Conservation (phyloP, 2,329 filamentous ascomycete genomes). For the Zasmidium citrigriseum region DNA sequence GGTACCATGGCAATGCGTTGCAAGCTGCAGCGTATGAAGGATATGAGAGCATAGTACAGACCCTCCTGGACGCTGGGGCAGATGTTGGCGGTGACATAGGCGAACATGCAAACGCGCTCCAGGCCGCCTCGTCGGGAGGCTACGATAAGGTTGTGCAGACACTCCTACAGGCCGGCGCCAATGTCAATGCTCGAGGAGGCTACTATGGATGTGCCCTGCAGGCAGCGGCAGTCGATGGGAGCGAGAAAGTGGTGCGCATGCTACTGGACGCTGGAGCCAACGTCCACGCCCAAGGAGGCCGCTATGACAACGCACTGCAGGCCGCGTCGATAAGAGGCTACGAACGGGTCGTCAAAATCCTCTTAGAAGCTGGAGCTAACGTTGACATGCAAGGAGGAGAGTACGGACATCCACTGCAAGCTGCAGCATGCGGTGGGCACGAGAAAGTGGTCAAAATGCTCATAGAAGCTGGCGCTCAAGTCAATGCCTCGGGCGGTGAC, state of each 20-base stretch:
- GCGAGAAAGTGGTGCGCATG: conserved; percentile 13
- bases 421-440: conserved; percentile 12
- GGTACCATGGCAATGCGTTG: conserved; percentile 10
- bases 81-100: conserved; percentile 8
- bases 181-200: conserved; percentile 18
- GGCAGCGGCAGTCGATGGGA: conserved; percentile 7
- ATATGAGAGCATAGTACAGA: conserved; percentile 11
- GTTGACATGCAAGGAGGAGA: neutral
- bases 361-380: too few relatives aligned
- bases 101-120: conserved; percentile 10
- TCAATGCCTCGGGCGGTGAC: neutral
- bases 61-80: conserved; percentile 18
- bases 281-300: conserved; percentile 5
- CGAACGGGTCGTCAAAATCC: too few relatives aligned
- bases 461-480: conserved; percentile 16
- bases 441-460: conserved; percentile 16
- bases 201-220: conserved; percentile 12
- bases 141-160: conserved; percentile 13
- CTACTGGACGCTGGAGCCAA: conserved; percentile 20
- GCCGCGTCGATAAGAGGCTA: too few relatives aligned
- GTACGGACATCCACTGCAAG: conserved; percentile 13
- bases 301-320: conserved; percentile 11
- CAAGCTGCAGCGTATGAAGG: conserved; percentile 12
- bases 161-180: conserved; percentile 20
- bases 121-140: conserved; percentile 10